Conservation (phyloP, 2,329 filamentous ascomycete genomes). For the Phialophora verrucosa region DNA sequence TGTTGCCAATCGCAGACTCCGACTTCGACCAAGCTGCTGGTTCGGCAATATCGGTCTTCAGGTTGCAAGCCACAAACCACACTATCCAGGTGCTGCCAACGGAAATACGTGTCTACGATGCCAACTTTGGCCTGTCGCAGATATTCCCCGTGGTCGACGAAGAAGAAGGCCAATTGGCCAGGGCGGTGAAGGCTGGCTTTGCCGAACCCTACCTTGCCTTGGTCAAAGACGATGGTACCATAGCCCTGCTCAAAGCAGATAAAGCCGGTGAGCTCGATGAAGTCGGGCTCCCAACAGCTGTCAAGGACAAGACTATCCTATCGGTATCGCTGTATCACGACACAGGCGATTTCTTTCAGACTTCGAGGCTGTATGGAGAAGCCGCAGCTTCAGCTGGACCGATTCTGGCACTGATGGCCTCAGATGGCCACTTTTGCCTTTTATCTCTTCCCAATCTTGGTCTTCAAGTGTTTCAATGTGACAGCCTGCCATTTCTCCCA, state of each 20-base stretch:
- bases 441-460: slow-evolving; percentile 77
- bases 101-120: slow-evolving; percentile 89
- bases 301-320: slow-evolving; percentile 73
- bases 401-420: slow-evolving; percentile 77
- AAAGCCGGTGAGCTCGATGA: slow-evolving; percentile 85
- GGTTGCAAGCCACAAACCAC: slow-evolving; percentile 77
- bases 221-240: slow-evolving; percentile 79
- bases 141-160: slow-evolving; percentile 94
- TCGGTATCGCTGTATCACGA: slow-evolving; percentile 85
- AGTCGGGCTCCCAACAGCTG: slow-evolving; percentile 66
- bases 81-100: slow-evolving; percentile 87
- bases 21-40: slow-evolving; percentile 93
- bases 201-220: slow-evolving; percentile 84
- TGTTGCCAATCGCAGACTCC: slow-evolving; percentile 77
- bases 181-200: slow-evolving; percentile 80
- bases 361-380: slow-evolving; percentile 51
- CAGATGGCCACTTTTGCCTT: slow-evolving; percentile 69
- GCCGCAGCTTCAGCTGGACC: slow-evolving; percentile 32
- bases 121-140: slow-evolving; percentile 83
- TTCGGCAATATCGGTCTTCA: slow-evolving; percentile 82
- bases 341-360: slow-evolving; percentile 60
- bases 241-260: slow-evolving; percentile 79
- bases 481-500: slow-evolving; percentile 78
- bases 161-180: slow-evolving; percentile 76
- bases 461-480: slow-evolving; percentile 73